Conservation (phyloP, 345 rosid species). For the Arabidopsis thaliana region TAIR10.1 NC_003074.8:16297001-16297500, state of each 20-base stretch:
- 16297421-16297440: constrained; percentile 91
- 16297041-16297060: constrained; percentile 84
- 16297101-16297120: not conserved
- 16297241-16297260: constrained; percentile 88
- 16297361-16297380: constrained; percentile 94
- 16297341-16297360: constrained; percentile 97
- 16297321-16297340: constrained; percentile 80
- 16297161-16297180: constrained; percentile 64
- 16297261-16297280: constrained; percentile 75
- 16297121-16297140: not conserved
- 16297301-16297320: constrained; percentile 88
- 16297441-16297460: too few species aligned
- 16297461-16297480: not conserved
- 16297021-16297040: constrained; percentile 96
- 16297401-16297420: constrained; percentile 94
- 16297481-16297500: not conserved
- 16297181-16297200: constrained; percentile 95
- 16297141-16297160: constrained; percentile 1
- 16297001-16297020: constrained; percentile 94
- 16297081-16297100: not conserved
- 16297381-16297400: constrained; percentile 92
- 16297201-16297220: constrained; percentile 98
- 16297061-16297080: not conserved
- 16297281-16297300: constrained; percentile 91
- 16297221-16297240: constrained; percentile 87